Evolutionary conservation across 2,329 filamentous ascomycete genomes (phyloP), one percentile per base, ranked within the genome.

Genomic region (Seiridium unicorne): DNA sequence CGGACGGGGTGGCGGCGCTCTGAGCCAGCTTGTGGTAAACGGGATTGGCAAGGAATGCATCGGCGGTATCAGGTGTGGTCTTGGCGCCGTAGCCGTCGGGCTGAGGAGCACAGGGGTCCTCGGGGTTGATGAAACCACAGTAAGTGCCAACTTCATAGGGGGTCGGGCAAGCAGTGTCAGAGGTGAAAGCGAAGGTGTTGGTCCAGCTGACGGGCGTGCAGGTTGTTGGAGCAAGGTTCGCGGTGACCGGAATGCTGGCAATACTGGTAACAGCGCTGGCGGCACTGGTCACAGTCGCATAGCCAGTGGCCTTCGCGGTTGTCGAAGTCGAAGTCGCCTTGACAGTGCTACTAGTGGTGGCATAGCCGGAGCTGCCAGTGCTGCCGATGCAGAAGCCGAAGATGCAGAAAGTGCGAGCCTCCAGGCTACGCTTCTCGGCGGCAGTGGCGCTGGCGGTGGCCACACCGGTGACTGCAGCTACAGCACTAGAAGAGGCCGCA

Each of bases 41-140:
- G 3, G 34, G 7, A 34, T 59, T 53, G 35, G 48, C 38, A 9
- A 44, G 8, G 61, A 63, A 63, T 5, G 44, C 61, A 8, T 38
- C 44, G 8, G 57, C 42, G 4, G 57, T 60, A 46, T 61, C 59
- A 10, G 54, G 44, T 18, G 34, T 55, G 44, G 60, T 48, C 4
- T n/a, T 35, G 32, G 61, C 59, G 4, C 59, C 61, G 44, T 44
- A 44, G 11, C 61, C 54, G 31, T 47, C 54, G 5, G 73, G 72
- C 61, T 76, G 73, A 59, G 72, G 68, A 31, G 72, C 69, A 62
- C 73, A 76, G 51, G 72, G 65, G 54, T 75, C 73, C 32, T 73
- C 64, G 6, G 73, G 73, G 61, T 74, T 74, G 65, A 74, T 71
- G 63, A 74, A 75, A 31, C 73, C 73, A 53, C 72, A 73, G 65